phyloP scores from a whole-genome alignment of 148 eudicot species.

The Vaccinium darrowii region DNA sequence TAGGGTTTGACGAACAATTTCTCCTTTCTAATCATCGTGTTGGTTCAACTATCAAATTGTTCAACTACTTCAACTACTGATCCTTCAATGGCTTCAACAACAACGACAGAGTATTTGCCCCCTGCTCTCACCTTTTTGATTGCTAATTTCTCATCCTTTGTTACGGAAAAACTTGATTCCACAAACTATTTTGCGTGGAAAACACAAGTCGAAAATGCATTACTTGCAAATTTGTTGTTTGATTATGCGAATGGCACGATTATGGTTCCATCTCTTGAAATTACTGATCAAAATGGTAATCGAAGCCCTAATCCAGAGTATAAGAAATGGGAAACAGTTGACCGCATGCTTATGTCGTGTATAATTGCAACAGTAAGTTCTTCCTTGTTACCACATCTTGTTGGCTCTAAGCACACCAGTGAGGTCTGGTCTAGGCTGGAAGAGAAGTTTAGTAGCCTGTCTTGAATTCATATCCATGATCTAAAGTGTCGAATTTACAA shows the following conservation, averaged over 20 bases:
- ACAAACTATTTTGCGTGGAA: background rate
- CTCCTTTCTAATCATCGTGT: too few species aligned
- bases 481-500: background rate
- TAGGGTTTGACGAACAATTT: too few species aligned
- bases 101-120: too few species aligned
- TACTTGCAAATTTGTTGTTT: background rate
- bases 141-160: background rate
- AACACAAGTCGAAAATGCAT: background rate
- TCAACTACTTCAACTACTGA: too few species aligned
- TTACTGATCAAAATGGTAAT: background rate
- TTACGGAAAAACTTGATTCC: background rate
- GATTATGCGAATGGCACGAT: background rate
- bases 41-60: too few species aligned
- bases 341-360: background rate
- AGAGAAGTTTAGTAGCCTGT: background rate
- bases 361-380: background rate
- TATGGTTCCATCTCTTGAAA: accelerated
- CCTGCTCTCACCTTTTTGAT: too few species aligned
- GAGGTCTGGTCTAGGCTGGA: background rate
- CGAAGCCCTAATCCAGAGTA: background rate
- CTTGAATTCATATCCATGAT: background rate
- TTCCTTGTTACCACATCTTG: background rate
- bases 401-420: background rate
- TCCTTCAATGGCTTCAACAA: too few species aligned
- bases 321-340: background rate